Evolutionary conservation across 108 stramenopile genomes (phyloP), one percentile per base, ranked within the genome.

Genomic region (Cyclotella sp.): DNA sequence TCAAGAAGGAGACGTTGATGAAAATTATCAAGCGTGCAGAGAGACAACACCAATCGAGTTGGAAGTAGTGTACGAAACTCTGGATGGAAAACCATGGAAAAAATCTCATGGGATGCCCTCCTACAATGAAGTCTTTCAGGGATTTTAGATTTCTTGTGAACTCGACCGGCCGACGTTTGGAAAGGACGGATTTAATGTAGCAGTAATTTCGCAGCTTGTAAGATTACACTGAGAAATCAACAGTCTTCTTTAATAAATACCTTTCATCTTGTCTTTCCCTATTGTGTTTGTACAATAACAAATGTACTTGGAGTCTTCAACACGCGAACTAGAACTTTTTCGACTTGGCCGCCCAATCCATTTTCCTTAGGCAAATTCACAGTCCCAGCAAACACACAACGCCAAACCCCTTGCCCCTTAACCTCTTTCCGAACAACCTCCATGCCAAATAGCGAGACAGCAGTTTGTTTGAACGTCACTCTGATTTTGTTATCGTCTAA

Each of bases 61-160:
- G 16, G 72, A 82, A 29, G 40, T 24, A 13, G 87, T 93, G 11
- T 93, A 93, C 62, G 92, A 93, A 82, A 85, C 77, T 21, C 68
- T 93, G 62, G 86, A 90, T 46, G 84, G 83, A 27, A 72, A 79
- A 19, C 74, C 79, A 11, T 91, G 90, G 85, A 89, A 82, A 46
- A 53, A 70, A 46, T 55, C 70, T 27, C 81, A 79, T 67, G 87
- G 85, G 22, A 84, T 94, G 85, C 90, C 91, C 16, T 82, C 86
- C 19, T 94, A 94, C 66, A 89, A 94, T 62, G 63, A 90, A 79
- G 88, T 94, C 12, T 94, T 89, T 79, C 93, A 94, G 70, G 93
- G 93, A 40, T 91, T 94, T 80, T 94, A 63, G 88, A 60, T 12
- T 15, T 40, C 19, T 47, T n/a, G n/a, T n/a, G n/a, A n/a, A n/a